Percentiles rank a stretch among this genome's conserved stretches.
These are phyloP conservation scores for Colletotrichum camelliae DNA, from an alignment of 2,329 filamentous ascomycete genomes.

Conservation along the genomic window DNA sequence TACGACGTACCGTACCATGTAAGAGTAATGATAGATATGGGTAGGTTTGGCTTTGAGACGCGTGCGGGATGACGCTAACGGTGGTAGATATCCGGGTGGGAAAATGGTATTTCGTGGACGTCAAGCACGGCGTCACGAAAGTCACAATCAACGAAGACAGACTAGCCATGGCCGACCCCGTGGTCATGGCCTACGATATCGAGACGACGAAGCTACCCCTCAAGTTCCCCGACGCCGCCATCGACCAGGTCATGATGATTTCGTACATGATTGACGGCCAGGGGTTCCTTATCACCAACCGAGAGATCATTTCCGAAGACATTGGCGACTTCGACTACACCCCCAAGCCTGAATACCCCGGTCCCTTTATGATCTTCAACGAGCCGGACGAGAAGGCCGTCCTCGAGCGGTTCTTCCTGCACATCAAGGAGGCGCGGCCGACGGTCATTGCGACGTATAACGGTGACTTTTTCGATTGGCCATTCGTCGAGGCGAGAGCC, in stretches of 20 bases:
- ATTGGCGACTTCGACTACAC: constrained; percentile 99
- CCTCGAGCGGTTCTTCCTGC: constrained; percentile 91
- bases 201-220: constrained; percentile 95
- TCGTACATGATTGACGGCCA: constrained; percentile 99
- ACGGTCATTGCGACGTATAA: constrained; percentile 99
- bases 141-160: constrained; percentile 86
- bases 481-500: constrained; percentile 92
- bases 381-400: constrained; percentile 90
- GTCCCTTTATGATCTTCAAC: constrained; percentile 97
- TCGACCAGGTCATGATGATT: constrained; percentile 99
- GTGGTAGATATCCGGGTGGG: constrained; percentile 85
- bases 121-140: constrained; percentile 88
- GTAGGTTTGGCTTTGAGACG: constrained; percentile 46
- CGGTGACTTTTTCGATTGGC: constrained; percentile 99
- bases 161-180: constrained; percentile 88
- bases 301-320: constrained; percentile 96
- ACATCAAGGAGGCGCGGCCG: constrained; percentile 92
- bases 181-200: constrained; percentile 99
- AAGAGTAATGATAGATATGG: constrained; percentile 94
- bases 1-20: constrained; percentile 99
- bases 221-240: constrained; percentile 93
- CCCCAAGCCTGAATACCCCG: constrained; percentile 93
- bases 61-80: constrained; percentile 25
- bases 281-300: constrained; percentile 96
- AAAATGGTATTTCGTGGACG: constrained; percentile 96